These are phyloP conservation scores for Mallotus japonicus DNA, from an alignment of 441 rosid genomes.

Conservation along the genomic window DNA sequence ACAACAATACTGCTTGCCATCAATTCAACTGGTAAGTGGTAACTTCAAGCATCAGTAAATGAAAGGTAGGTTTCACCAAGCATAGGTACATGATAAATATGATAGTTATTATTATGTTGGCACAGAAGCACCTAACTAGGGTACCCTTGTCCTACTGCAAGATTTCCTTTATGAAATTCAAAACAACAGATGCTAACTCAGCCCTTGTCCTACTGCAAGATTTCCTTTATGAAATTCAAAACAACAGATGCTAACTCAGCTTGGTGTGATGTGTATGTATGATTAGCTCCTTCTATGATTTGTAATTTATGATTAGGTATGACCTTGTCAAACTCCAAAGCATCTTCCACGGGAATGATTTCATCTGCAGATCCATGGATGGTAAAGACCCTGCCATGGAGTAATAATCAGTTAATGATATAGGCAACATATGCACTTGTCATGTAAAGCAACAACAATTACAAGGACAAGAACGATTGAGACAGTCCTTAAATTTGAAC, in stretches of 20 bases:
- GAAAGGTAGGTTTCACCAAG: not conserved
- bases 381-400: conserved; percentile 63
- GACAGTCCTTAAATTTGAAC: not conserved
- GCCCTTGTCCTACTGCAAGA: conserved; percentile 32
- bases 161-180: conserved; percentile 40
- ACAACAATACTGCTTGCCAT: not conserved
- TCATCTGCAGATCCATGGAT: conserved; percentile 71
- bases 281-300: conserved; percentile 77
- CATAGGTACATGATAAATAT: no score
- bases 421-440: not conserved
- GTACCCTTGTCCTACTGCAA: conserved; percentile 28
- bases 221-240: conserved; percentile 40
- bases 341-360: conserved; percentile 60
- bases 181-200: conserved; percentile 49
- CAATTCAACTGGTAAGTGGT: not conserved
- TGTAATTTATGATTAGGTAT: conserved; percentile 62
- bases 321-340: conserved; percentile 61
- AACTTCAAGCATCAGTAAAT: not conserved
- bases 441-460: not conserved
- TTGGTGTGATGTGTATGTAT: conserved; percentile 71
- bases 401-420: conserved; percentile 22
- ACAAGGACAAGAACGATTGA: not conserved
- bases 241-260: conserved; percentile 51
- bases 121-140: conserved; percentile 11
- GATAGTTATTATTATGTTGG: no score